Percentiles rank a stretch among this genome's conserved stretches.
phyloP scores from a whole-genome alignment of 1,139 yeast species.

The Scheffersomyces cryptocercus region DNA sequence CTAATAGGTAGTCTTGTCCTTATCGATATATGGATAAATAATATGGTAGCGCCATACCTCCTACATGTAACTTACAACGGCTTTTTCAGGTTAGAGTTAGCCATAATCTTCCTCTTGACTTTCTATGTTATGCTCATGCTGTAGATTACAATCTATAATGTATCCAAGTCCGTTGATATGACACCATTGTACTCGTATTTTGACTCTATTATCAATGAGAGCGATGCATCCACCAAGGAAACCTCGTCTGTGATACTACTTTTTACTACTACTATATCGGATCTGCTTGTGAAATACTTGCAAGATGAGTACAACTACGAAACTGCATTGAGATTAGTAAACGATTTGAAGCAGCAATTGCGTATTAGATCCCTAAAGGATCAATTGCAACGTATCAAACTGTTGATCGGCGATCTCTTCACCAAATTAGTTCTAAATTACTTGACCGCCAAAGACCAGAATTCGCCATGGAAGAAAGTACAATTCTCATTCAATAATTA shows the following conservation, averaged over 20 bases:
- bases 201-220: too few relatives aligned
- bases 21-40: too few relatives aligned
- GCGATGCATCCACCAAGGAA: too few relatives aligned
- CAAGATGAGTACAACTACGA: conserved; percentile 40
- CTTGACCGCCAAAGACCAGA: conserved; percentile 8
- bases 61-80: too few relatives aligned
- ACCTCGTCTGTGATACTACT: conserved; percentile 2
- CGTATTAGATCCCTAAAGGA: conserved; percentile 31
- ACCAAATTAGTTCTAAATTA: conserved; percentile 27
- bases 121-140: too few relatives aligned
- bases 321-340: conserved; percentile 32
- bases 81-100: too few relatives aligned
- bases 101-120: too few relatives aligned
- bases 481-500: conserved; percentile 25
- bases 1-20: too few relatives aligned
- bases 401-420: conserved; percentile 24
- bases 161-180: too few relatives aligned
- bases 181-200: too few relatives aligned
- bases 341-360: conserved; percentile 35
- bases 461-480: conserved; percentile 20
- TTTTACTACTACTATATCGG: conserved; percentile 19
- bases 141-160: too few relatives aligned
- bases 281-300: conserved; percentile 16
- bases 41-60: too few relatives aligned
- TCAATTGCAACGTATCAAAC: conserved; percentile 15